phyloP scores from a whole-genome alignment of 1,139 yeast species.

The Kluyveromyces marxianus region DNA sequence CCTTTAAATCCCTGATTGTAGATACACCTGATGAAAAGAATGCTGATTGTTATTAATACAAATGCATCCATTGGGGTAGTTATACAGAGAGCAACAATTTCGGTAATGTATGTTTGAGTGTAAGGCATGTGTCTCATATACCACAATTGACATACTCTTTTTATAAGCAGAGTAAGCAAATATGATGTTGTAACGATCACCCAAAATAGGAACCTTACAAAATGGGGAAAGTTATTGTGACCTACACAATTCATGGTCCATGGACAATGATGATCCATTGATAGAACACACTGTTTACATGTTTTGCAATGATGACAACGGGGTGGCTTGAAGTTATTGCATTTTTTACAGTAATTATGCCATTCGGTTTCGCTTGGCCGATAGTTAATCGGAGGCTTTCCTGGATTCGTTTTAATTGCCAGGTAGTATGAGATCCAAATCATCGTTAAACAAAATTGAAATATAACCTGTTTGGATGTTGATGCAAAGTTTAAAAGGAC shows the following conservation, averaged over 20 bases:
- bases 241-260: slow-evolving; percentile 89
- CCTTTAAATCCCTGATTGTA: slow-evolving; percentile 53
- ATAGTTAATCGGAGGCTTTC: slow-evolving; percentile 44
- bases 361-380: slow-evolving; percentile 37
- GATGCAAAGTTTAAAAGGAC: slow-evolving; percentile 44
- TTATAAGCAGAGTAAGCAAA: slow-evolving; percentile 39
- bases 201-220: slow-evolving; percentile 69
- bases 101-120: slow-evolving; percentile 47
- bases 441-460: slow-evolving; percentile 44
- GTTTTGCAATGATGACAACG: slow-evolving; percentile 73
- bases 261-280: slow-evolving; percentile 86
- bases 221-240: slow-evolving; percentile 70
- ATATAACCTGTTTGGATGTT: slow-evolving; percentile 37
- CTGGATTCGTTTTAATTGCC: slow-evolving; percentile 55
- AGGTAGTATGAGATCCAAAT: slow-evolving; percentile 64
- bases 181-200: slow-evolving; percentile 50
- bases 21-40: slow-evolving; percentile 57
- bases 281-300: slow-evolving; percentile 54
- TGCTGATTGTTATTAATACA: slow-evolving; percentile 48
- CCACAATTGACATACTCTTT: slow-evolving; percentile 43
- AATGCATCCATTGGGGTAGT: slow-evolving; percentile 51
- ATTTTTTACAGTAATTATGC: slow-evolving; percentile 60
- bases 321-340: slow-evolving; percentile 62
- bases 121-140: slow-evolving; percentile 49
- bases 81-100: slow-evolving; percentile 49